These are phyloP conservation scores for Xylaria intraflava DNA, from an alignment of 495 filamentous ascomycete species.

Conservation along the genomic window DNA sequence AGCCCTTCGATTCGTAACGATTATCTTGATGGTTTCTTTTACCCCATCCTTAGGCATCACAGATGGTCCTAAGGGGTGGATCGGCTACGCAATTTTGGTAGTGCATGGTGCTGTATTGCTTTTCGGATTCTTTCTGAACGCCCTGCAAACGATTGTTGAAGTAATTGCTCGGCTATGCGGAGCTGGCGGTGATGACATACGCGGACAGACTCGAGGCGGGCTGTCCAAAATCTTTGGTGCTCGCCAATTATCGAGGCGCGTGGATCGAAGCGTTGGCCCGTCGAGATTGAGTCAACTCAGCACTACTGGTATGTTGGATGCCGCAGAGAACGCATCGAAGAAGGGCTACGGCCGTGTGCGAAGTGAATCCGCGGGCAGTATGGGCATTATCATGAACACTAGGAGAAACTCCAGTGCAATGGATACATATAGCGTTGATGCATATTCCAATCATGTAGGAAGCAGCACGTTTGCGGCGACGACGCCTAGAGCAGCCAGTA, in stretches of 20 bases:
- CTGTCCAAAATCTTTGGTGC: conserved; percentile 86
- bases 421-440: conserved; percentile 37
- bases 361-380: conserved; percentile 76
- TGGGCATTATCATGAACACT: conserved; percentile 56
- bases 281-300: conserved; percentile 73
- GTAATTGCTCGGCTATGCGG: conserved; percentile 73
- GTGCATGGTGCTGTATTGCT: conserved; percentile 82
- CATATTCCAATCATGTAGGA: conserved; percentile 29
- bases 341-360: conserved; percentile 66
- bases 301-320: conserved; percentile 67
- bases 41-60: conserved; percentile 71
- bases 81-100: conserved; percentile 85
- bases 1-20: conserved; percentile 64
- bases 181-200: conserved; percentile 66
- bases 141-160: conserved; percentile 82
- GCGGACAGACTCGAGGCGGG: conserved; percentile 73
- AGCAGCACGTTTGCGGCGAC: conserved; percentile 59
- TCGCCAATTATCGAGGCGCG: conserved; percentile 79
- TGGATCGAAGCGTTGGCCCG: conserved; percentile 51
- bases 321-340: conserved; percentile 55
- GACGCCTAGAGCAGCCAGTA: conserved; percentile 59
- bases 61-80: conserved; percentile 79
- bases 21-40: conserved; percentile 82
- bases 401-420: conserved; percentile 41
- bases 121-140: conserved; percentile 91